Evolutionary conservation across 2,329 filamentous ascomycete genomes (phyloP).

Genomic region (Claviceps cyperi): DNA sequence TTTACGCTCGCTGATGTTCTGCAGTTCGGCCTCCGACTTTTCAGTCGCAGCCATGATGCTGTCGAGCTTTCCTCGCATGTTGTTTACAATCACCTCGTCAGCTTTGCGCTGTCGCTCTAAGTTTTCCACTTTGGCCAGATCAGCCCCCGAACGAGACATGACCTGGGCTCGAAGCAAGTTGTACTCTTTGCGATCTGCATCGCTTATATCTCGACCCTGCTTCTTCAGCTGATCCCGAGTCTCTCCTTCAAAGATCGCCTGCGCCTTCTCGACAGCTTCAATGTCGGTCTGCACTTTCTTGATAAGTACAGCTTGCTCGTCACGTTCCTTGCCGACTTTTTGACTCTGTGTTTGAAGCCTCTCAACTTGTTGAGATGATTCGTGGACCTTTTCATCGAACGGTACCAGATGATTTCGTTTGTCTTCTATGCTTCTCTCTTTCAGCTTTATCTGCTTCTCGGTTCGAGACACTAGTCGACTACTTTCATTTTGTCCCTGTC

Average conservation of each 20-base stretch:
- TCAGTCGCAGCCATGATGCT: constrained; percentile 58
- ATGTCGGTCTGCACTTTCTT: constrained; percentile 70
- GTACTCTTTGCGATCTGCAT: constrained; percentile 80
- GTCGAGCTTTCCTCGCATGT: constrained; percentile 77
- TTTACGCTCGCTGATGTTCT: constrained; percentile 54
- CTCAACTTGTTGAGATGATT: constrained; percentile 57
- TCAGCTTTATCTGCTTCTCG: constrained; percentile 73
- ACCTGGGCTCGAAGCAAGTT: constrained; percentile 73
- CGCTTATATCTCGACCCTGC: constrained; percentile 73
- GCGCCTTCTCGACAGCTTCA: constrained; percentile 73
- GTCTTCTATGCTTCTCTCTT: constrained; percentile 78
- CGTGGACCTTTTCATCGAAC: constrained; percentile 79
- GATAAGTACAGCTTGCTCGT: constrained; percentile 52
- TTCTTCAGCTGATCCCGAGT: constrained; percentile 75
- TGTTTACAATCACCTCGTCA: constrained; percentile 81
- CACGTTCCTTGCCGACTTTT: constrained; percentile 60
- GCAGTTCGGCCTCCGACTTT: constrained; percentile 58
- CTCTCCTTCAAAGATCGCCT: constrained; percentile 75
- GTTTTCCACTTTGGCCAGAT: constrained; percentile 73
- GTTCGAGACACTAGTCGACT: constrained; percentile 63
- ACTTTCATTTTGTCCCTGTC: constrained; percentile 67
- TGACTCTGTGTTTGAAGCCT: constrained; percentile 53
- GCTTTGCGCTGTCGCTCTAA: constrained; percentile 81
- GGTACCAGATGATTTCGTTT: constrained; percentile 76
- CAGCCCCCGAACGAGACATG: constrained; percentile 63